Conservation (phyloP, 768 basidiomycete genomes). For the Mycena belliarum region DNA sequence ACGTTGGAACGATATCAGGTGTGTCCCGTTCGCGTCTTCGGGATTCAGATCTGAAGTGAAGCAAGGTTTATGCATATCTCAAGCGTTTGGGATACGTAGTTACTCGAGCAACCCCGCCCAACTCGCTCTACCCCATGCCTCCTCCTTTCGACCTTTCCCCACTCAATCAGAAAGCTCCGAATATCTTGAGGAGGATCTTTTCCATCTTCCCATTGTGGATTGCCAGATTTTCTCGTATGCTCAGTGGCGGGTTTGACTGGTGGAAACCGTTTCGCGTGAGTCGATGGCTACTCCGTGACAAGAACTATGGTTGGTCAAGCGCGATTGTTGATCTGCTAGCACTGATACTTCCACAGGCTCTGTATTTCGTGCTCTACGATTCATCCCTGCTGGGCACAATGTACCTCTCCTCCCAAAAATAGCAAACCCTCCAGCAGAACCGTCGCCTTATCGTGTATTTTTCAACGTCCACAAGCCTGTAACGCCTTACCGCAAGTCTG, state of each 20-base stretch:
- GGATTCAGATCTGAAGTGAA: background rate
- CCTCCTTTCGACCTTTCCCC: slow-evolving; percentile 31
- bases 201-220: slow-evolving; percentile 35
- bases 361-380: slow-evolving; percentile 67
- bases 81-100: slow-evolving; percentile 90
- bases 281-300: slow-evolving; percentile 48
- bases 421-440: slow-evolving; percentile 16
- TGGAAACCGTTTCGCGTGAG: slow-evolving; percentile 62
- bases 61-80: slow-evolving; percentile 88
- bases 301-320: slow-evolving; percentile 50
- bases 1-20: slow-evolving; percentile 91
- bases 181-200: slow-evolving; percentile 37
- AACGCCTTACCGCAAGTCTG: slow-evolving; percentile 77
- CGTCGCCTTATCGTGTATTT: slow-evolving; percentile 78
- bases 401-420: slow-evolving; percentile 43
- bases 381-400: slow-evolving; percentile 68
- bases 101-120: slow-evolving; percentile 69
- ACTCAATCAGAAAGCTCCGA: slow-evolving; percentile 18
- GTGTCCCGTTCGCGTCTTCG: slow-evolving; percentile 17
- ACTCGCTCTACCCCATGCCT: slow-evolving; percentile 52
- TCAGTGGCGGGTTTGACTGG: slow-evolving; percentile 51
- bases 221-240: slow-evolving; percentile 31
- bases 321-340: background rate
- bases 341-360: slow-evolving; percentile 47
- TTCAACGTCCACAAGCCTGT: slow-evolving; percentile 92